These are phyloP conservation scores for Heterobasidion irregulare DNA, from an alignment of 1,284 basidiomycete species.

Conservation along the genomic window DNA sequence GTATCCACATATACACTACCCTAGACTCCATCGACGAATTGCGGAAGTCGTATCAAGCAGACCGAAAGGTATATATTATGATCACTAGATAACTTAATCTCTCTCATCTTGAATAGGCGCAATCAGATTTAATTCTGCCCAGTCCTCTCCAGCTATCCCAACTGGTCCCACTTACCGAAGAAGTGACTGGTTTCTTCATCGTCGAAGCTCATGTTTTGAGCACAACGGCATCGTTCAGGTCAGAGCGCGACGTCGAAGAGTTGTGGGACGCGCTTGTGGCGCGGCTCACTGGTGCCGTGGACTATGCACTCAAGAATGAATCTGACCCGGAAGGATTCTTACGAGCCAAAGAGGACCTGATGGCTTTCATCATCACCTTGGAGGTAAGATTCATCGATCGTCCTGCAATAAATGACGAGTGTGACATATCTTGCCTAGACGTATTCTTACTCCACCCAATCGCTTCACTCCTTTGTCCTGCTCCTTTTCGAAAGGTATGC, in stretches of 20 bases:
- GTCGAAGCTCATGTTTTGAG: constrained; percentile 91
- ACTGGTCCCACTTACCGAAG: constrained; percentile 70
- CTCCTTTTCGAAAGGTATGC: constrained; percentile 90
- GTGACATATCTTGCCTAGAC: constrained; percentile 37
- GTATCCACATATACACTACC: constrained; percentile 94
- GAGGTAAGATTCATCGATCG: constrained; percentile 49
- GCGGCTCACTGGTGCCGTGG: constrained; percentile 72
- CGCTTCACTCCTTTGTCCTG: constrained; percentile 81
- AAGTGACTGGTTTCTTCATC: constrained; percentile 98
- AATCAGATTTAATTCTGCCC: constrained; percentile 94
- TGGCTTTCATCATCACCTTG: constrained; percentile 88
- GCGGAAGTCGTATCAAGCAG: constrained; percentile 89
- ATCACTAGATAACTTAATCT: neutral
- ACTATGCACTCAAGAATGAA: constrained; percentile 67
- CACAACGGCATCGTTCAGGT: constrained; percentile 82
- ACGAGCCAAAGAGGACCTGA: constrained; percentile 76
- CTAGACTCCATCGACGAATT: constrained; percentile 87
- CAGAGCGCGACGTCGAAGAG: constrained; percentile 87
- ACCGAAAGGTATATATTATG: constrained; percentile 64
- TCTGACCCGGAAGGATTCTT: constrained; percentile 81
- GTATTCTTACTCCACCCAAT: constrained; percentile 78
- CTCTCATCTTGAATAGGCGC: constrained; percentile 50
- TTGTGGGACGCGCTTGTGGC: constrained; percentile 90
- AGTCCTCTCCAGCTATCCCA: constrained; percentile 40
- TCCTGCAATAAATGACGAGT: constrained; percentile 5